Conservation (phyloP, 805 yeast species). For the Yamadazyma paraphyllophila region DNA sequence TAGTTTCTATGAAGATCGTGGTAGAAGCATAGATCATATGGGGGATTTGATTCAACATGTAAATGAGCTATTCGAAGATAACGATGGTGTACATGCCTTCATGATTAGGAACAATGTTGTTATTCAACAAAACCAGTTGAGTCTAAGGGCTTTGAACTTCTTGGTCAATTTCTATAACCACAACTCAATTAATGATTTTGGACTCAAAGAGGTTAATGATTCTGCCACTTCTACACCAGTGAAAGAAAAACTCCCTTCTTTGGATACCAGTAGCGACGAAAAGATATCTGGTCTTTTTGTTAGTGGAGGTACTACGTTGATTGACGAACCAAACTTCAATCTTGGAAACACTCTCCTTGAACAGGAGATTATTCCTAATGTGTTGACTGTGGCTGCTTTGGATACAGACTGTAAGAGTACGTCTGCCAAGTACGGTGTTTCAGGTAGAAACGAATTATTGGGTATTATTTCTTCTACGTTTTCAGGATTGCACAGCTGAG, state of each 20-base stretch:
- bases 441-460: constrained; percentile 70
- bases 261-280: not conserved
- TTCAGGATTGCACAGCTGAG: not conserved
- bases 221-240: constrained; percentile 13
- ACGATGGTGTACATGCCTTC: constrained; percentile 65
- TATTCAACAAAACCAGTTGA: constrained; percentile 63
- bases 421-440: constrained; percentile 60
- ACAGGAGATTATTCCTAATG: constrained; percentile 39
- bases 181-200: constrained; percentile 23
- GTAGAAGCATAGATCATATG: constrained; percentile 62
- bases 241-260: constrained; percentile 5
- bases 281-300: constrained; percentile 35
- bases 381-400: constrained; percentile 55
- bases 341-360: constrained; percentile 44
- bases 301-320: constrained; percentile 65
- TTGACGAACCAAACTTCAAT: constrained; percentile 67
- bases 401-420: constrained; percentile 48
- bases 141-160: constrained; percentile 55
- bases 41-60: constrained; percentile 87
- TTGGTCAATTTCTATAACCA: constrained; percentile 40
- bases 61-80: constrained; percentile 64
- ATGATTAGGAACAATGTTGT: constrained; percentile 66
- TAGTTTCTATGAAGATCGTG: constrained; percentile 57
- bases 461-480: constrained; percentile 38
- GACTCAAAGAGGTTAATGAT: constrained; percentile 18